Percentiles rank a stretch among this genome's conserved stretches.
phyloP scores from a whole-genome alignment of 495 filamentous ascomycete species.

The Xylaria intraflava region DNA sequence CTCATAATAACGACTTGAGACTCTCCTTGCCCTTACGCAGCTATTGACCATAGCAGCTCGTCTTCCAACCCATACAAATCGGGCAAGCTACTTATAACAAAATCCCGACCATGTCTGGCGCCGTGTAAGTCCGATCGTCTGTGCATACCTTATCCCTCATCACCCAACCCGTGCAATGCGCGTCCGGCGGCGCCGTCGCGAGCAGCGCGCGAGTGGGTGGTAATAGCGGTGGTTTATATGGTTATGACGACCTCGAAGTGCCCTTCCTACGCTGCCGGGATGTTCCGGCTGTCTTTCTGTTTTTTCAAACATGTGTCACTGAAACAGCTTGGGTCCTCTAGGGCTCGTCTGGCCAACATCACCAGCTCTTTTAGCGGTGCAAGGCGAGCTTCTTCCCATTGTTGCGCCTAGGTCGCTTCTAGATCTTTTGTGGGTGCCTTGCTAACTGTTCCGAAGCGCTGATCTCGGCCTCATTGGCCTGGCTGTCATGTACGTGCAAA shows the following conservation, averaged over 20 bases:
- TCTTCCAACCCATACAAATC: constrained; percentile 6
- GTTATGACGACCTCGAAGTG: neutral
- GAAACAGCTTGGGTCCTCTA: constrained; percentile 53
- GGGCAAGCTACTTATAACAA: constrained; percentile 16
- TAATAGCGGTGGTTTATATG: neutral
- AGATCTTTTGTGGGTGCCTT: constrained; percentile 26
- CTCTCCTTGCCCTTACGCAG: neutral
- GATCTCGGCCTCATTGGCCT: constrained; percentile 99
- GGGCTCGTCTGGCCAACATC: constrained; percentile 81
- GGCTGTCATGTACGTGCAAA: constrained; percentile 76
- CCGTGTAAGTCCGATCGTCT: constrained; percentile 44
- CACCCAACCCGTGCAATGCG: neutral
- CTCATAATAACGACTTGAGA: too few relatives aligned
- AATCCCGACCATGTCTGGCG: constrained; percentile 42
- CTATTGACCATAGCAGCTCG: constrained; percentile 10
- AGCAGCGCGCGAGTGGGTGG: neutral
- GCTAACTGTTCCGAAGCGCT: constrained; percentile 52
- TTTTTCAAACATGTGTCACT: constrained; percentile 36
- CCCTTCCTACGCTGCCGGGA: constrained; percentile 10
- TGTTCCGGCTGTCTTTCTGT: constrained; percentile 1
- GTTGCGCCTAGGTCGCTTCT: constrained; percentile 16
- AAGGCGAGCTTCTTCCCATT: constrained; percentile 33
- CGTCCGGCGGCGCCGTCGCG: neutral
- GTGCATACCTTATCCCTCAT: constrained; percentile 21
- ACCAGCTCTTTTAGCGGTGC: constrained; percentile 54